Evolutionary conservation across 805 yeast species (phyloP).

Genomic region (Ogataea minuta): DNA sequence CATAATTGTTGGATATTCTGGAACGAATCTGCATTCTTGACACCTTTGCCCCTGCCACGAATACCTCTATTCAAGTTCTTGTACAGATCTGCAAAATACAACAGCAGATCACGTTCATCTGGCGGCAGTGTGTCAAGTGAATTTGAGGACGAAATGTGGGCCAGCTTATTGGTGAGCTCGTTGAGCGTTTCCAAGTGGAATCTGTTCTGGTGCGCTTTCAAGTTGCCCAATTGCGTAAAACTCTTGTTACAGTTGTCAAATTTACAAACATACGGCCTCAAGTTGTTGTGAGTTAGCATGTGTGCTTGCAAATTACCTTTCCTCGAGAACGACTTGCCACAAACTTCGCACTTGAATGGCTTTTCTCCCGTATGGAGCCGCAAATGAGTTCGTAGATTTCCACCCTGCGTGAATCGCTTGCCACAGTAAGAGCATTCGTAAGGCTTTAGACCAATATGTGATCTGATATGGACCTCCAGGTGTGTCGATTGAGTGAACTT

Average conservation of each 20-base stretch:
- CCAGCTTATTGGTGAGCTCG: constrained; percentile 61
- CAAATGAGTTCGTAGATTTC: constrained; percentile 81
- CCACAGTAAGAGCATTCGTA: constrained; percentile 76
- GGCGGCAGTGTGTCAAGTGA: constrained; percentile 47
- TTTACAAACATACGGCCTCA: constrained; percentile 75
- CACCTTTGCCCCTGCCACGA: constrained; percentile 76
- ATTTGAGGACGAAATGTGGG: constrained; percentile 50
- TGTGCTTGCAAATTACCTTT: constrained; percentile 94
- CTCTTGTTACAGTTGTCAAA: constrained; percentile 80
- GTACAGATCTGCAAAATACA: constrained; percentile 78
- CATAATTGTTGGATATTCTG: neutral
- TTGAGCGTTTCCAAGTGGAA: constrained; percentile 76
- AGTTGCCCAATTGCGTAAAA: constrained; percentile 88
- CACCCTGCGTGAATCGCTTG: constrained; percentile 86
- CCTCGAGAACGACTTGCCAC: constrained; percentile 77
- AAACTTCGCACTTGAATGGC: constrained; percentile 77
- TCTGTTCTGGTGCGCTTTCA: constrained; percentile 91
- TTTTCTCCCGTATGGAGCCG: constrained; percentile 90
- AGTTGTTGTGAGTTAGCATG: constrained; percentile 72
- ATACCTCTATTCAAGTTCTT: constrained; percentile 90
- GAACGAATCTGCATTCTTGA: constrained; percentile 11
- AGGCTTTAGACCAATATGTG: constrained; percentile 86
- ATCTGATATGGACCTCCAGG: constrained; percentile 82
- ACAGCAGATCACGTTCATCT: constrained; percentile 65
- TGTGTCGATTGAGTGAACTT: constrained; percentile 88